These are phyloP conservation scores for Hypoxylon lenormandii DNA, from an alignment of 495 filamentous ascomycete species.

Conservation along the genomic window DNA sequence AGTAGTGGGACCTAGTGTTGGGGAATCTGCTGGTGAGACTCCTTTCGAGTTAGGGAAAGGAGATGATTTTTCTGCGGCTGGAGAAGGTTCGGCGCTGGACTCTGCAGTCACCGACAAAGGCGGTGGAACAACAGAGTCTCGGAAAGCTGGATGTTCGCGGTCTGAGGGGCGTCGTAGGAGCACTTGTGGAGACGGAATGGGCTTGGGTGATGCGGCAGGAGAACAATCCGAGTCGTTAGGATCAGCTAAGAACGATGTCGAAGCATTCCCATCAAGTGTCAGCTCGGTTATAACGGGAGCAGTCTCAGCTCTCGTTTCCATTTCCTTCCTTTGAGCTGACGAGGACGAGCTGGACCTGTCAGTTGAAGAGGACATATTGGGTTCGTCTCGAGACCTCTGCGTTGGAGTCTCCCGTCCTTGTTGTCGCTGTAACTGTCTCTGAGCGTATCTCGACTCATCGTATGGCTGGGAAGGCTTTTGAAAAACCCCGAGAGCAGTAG, in stretches of 20 bases:
- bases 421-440: slow-evolving; percentile 82
- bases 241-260: slow-evolving; percentile 55
- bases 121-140: slow-evolving; percentile 53
- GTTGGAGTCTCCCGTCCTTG: slow-evolving; percentile 70
- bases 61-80: slow-evolving; percentile 38
- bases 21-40: slow-evolving; percentile 71
- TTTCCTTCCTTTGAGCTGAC: slow-evolving; percentile 40
- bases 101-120: slow-evolving; percentile 52
- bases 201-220: slow-evolving; percentile 34
- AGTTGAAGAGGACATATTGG: slow-evolving; percentile 43
- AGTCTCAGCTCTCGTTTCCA: slow-evolving; percentile 35
- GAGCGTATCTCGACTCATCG: slow-evolving; percentile 84
- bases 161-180: slow-evolving; percentile 58
- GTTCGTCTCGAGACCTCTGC: slow-evolving; percentile 50
- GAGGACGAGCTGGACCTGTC: slow-evolving; percentile 54
- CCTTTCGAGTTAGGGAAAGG: slow-evolving; percentile 46
- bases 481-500: slow-evolving; percentile 85
- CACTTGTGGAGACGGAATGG: slow-evolving; percentile 42
- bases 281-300: slow-evolving; percentile 25
- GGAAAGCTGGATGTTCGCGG: slow-evolving; percentile 61
- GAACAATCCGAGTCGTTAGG: slow-evolving; percentile 50
- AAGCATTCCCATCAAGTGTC: slow-evolving; percentile 54
- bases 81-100: slow-evolving; percentile 39
- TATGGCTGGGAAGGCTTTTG: slow-evolving; percentile 80
- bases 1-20: slow-evolving; percentile 74